Conservation (phyloP, 1,284 basidiomycete species). For the Entoloma clypeatum region DNA sequence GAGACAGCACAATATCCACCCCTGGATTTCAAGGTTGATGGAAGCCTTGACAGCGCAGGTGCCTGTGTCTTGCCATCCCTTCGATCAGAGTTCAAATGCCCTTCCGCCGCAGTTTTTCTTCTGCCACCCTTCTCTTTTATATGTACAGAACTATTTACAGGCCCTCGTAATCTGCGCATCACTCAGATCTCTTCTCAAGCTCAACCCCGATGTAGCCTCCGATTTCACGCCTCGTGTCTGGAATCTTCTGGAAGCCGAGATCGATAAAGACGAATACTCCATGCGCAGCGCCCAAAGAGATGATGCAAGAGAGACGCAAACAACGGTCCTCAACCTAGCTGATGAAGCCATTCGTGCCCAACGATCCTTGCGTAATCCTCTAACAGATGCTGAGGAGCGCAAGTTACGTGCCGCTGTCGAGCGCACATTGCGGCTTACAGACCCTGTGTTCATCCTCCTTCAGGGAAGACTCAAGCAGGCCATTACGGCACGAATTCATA, state of each 20-base stretch:
- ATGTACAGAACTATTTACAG: constrained; percentile 64
- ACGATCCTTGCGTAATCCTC: constrained; percentile 16
- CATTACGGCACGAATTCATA: constrained; percentile 30
- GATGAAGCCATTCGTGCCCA: constrained; percentile 62
- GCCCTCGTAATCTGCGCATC: constrained; percentile 61
- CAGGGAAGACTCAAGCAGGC: constrained; percentile 49
- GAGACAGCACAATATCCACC: constrained; percentile 1
- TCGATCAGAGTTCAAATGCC: constrained; percentile 29
- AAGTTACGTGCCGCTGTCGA: constrained; percentile 53
- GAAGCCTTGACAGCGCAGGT: constrained; percentile 40
- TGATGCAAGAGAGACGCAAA: constrained; percentile 21
- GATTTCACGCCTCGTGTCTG: constrained; percentile 56
- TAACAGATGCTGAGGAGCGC: constrained; percentile 38
- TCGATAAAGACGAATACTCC: constrained; percentile 37
- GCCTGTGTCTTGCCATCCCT: constrained; percentile 42
- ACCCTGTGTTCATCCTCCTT: constrained; percentile 61
- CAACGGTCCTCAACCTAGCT: constrained; percentile 59
- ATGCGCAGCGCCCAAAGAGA: constrained; percentile 1
- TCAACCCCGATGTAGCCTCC: constrained; percentile 12
- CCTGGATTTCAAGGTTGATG: constrained; percentile 46
- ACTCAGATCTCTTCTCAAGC: constrained; percentile 42
- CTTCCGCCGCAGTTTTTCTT: constrained; percentile 63
- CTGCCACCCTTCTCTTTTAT: constrained; percentile 44
- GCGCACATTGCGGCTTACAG: constrained; percentile 50
- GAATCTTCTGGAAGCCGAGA: constrained; percentile 54